phyloP scores from a whole-genome alignment of 2,329 filamentous ascomycete species.

The Nemania abortiva region DNA sequence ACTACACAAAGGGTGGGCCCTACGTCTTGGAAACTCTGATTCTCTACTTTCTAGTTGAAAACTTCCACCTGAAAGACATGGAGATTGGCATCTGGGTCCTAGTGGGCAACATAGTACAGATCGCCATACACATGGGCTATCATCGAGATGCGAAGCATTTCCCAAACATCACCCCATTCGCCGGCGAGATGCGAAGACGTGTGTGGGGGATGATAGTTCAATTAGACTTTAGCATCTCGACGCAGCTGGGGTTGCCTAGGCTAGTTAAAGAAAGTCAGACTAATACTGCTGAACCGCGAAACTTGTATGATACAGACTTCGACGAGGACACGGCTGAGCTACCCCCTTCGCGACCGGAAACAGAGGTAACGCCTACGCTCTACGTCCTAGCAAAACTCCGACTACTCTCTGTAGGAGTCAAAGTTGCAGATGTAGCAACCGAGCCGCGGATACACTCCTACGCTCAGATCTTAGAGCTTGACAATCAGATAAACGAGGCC shows the following conservation, averaged over 20 bases:
- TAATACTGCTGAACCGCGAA: constrained; percentile 63
- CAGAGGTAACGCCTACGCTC: constrained; percentile 62
- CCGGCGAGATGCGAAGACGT: constrained; percentile 58
- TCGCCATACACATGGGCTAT: constrained; percentile 67
- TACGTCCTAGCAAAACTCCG: constrained; percentile 61
- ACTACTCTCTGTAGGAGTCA: not conserved
- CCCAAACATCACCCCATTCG: constrained; percentile 56
- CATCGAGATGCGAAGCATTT: constrained; percentile 60
- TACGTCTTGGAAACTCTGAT: constrained; percentile 66
- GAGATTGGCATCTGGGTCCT: constrained; percentile 64
- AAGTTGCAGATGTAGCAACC: constrained; percentile 7
- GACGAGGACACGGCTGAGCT: constrained; percentile 62
- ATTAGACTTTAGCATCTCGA: constrained; percentile 65
- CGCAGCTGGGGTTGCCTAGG: constrained; percentile 62
- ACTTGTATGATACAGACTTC: constrained; percentile 66
- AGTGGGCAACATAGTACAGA: constrained; percentile 61
- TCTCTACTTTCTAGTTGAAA: constrained; percentile 64
- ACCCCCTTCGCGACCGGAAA: constrained; percentile 60
- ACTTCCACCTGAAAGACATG: constrained; percentile 62
- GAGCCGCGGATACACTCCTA: constrained; percentile 7
- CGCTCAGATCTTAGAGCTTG: constrained; percentile 1
- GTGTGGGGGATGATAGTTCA: constrained; percentile 60
- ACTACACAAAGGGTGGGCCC: constrained; percentile 62
- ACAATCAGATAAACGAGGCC: constrained; percentile 1
- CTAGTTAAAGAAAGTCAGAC: constrained; percentile 61